Percentiles rank a stretch among this genome's conserved stretches.
Conservation (phyloP, 129 eudicot species). For the Sambucus nigra region DNA sequence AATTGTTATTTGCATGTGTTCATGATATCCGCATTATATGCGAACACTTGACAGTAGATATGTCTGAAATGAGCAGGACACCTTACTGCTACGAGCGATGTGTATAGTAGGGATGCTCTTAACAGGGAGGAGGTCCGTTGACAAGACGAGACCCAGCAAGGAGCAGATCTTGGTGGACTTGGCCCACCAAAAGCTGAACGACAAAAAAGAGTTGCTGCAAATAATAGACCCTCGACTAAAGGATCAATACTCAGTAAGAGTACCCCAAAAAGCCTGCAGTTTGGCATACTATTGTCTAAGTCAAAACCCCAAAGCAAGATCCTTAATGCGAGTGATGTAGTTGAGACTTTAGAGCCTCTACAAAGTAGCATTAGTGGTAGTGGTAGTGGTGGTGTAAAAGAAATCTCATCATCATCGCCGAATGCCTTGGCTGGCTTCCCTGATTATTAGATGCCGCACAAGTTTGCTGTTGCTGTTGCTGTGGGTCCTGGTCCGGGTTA, state of each 20-base stretch:
- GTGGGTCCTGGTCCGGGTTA: constrained; percentile 27
- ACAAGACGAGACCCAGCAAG: too few relatives aligned
- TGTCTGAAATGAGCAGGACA: too few relatives aligned
- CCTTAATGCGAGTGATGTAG: constrained; percentile 50
- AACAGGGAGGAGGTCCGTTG: too few relatives aligned
- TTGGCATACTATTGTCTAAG: constrained; percentile 45
- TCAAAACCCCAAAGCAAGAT: constrained; percentile 49
- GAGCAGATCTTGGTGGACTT: too few relatives aligned
- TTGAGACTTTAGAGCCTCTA: constrained; percentile 40
- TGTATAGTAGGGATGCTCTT: too few relatives aligned
- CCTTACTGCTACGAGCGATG: too few relatives aligned
- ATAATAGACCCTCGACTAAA: constrained; percentile 43
- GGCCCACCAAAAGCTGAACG: constrained; percentile 39
- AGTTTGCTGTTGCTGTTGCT: constrained; percentile 18
- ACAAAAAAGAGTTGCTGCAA: constrained; percentile 39
- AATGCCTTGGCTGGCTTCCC: constrained; percentile 20
- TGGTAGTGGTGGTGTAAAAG: constrained; percentile 7
- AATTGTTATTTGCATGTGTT: too few relatives aligned
- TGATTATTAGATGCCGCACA: constrained; percentile 20
- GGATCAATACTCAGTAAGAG: constrained; percentile 36
- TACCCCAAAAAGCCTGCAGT: constrained; percentile 38
- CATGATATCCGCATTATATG: too few relatives aligned
- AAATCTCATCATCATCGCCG: constrained; percentile 14
- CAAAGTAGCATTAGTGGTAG: too few relatives aligned
- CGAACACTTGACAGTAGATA: too few relatives aligned